A percentile compares a stretch with the other conserved stretches of the same genome.
Conservation (phyloP, 495 filamentous ascomycete species). For the Thozetella sp. region DNA sequence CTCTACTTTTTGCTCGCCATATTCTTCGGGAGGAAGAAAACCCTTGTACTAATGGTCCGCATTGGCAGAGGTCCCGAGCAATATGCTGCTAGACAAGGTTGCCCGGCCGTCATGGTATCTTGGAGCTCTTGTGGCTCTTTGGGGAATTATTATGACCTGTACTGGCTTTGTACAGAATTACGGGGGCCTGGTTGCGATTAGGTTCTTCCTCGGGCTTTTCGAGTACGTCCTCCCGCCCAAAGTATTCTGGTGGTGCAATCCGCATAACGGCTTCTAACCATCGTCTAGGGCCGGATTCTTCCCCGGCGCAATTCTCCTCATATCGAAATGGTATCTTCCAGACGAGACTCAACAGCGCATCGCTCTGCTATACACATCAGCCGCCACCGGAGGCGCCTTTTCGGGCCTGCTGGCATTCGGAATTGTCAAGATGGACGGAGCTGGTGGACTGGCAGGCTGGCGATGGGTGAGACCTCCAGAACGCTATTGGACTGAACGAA, state of each 20-base stretch:
- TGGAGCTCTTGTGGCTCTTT: constrained; percentile 34
- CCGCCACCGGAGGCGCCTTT: constrained; percentile 28
- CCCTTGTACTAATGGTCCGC: constrained; percentile 21
- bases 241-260: too few species aligned
- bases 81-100: constrained; percentile 25
- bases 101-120: constrained; percentile 27
- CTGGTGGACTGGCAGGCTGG: constrained; percentile 31
- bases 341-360: constrained; percentile 31
- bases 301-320: constrained; percentile 32
- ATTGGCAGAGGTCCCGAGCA: constrained; percentile 27
- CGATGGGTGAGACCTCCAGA: constrained; percentile 20
- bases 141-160: constrained; percentile 35
- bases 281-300: constrained; percentile 37
- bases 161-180: constrained; percentile 33
- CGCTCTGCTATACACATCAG: constrained; percentile 24
- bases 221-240: constrained; percentile 15
- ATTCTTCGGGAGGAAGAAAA: too few species aligned
- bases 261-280: too few species aligned
- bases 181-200: constrained; percentile 23
- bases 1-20: too few species aligned
- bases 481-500: too few species aligned
- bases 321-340: constrained; percentile 36
- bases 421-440: constrained; percentile 27
- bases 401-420: constrained; percentile 32
- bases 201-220: constrained; percentile 35